phyloP scores from a whole-genome alignment of 1,284 basidiomycete genomes.

The Xerocomus amazonicus region DNA sequence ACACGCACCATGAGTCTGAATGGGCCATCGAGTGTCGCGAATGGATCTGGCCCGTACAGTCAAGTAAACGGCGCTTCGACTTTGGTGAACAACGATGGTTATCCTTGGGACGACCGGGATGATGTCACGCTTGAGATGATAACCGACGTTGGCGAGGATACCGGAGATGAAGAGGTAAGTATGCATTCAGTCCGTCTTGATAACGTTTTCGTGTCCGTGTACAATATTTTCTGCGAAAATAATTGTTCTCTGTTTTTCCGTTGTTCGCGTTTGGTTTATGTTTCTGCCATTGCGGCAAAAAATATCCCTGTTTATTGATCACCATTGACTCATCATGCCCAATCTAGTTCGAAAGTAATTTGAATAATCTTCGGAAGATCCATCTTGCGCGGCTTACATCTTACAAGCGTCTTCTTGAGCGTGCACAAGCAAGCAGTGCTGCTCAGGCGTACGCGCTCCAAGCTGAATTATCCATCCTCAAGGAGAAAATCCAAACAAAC shows the following conservation, averaged over 20 bases:
- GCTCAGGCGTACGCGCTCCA: slow-evolving; percentile 77
- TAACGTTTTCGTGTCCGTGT: neutral
- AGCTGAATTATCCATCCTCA: slow-evolving; percentile 58
- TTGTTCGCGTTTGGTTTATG: too few relatives aligned
- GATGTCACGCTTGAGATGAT: slow-evolving; percentile 60
- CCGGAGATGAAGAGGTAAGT: slow-evolving; percentile 66
- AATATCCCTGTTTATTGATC: neutral
- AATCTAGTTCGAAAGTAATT: slow-evolving; percentile 53
- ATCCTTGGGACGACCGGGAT: slow-evolving; percentile 33
- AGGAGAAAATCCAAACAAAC: slow-evolving; percentile 13
- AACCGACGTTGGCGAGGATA: slow-evolving; percentile 62
- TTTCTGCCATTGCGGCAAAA: too few relatives aligned
- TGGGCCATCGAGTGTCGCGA: slow-evolving; percentile 18
- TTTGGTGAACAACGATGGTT: slow-evolving; percentile 19
- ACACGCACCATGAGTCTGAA: slow-evolving; percentile 15
- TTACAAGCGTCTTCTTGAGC: slow-evolving; percentile 72
- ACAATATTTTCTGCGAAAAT: slow-evolving; percentile 1
- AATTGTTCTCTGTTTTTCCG: neutral
- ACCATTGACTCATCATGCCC: slow-evolving; percentile 8
- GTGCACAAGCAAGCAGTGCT: slow-evolving; percentile 68
- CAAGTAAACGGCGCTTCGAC: slow-evolving; percentile 25
- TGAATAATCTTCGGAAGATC: slow-evolving; percentile 52
- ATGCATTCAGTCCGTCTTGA: slow-evolving; percentile 8
- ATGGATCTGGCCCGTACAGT: slow-evolving; percentile 19
- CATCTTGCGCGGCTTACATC: slow-evolving; percentile 65